Conservation (phyloP, 2,329 filamentous ascomycete species). For the Fusarium sterilihyphosum region DNA sequence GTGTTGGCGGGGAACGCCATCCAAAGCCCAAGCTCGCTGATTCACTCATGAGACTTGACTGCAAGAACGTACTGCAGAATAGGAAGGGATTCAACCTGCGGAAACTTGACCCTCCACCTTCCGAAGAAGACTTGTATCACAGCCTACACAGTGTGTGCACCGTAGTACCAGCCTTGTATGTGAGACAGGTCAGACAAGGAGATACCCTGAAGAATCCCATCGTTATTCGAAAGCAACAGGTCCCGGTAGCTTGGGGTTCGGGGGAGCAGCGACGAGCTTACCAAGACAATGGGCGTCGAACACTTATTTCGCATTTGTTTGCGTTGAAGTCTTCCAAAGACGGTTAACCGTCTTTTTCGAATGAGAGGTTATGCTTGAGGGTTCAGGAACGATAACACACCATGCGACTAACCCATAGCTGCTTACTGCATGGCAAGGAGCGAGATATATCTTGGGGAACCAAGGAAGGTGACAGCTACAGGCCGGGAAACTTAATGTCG, state of each 20-base stretch:
- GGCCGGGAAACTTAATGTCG: not conserved
- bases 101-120: constrained; percentile 47
- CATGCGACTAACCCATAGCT: not conserved
- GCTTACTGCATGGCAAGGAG: not conserved
- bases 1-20: constrained; percentile 36
- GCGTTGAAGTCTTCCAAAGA: constrained; percentile 31
- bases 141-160: constrained; percentile 50
- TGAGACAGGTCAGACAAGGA: constrained; percentile 49
- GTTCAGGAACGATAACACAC: not conserved
- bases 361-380: not conserved
- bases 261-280: constrained; percentile 46
- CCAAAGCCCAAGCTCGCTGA: constrained; percentile 46
- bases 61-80: constrained; percentile 51
- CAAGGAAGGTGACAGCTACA: not conserved
- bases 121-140: constrained; percentile 45
- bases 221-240: constrained; percentile 51
- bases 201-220: constrained; percentile 48
- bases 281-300: constrained; percentile 41
- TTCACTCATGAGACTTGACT: constrained; percentile 47
- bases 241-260: constrained; percentile 52
- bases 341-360: constrained; percentile 25
- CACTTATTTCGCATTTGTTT: constrained; percentile 46
- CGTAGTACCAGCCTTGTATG: constrained; percentile 49
- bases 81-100: constrained; percentile 48
- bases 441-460: not conserved